Base-by-base conservation (phyloP, 2,329 filamentous ascomycete species). In the Ceratocystis cubensis region DNA sequence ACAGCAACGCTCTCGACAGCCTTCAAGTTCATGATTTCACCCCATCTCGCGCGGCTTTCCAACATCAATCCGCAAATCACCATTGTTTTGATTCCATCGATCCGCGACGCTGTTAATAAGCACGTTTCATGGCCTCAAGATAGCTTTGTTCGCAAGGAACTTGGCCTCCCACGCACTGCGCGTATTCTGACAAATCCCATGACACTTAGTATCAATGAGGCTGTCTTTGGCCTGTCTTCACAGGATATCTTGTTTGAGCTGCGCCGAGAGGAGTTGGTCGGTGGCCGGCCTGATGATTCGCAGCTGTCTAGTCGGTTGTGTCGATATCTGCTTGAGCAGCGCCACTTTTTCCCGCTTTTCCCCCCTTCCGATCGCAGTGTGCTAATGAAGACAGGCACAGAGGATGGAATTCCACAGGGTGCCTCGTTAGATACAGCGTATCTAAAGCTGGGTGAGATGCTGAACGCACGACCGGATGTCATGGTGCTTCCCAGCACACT, bases 311-410 rank as follows among this genome's bases (percentile, higher is more conserved):
- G 86, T 17, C 79, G 93, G n/a, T 76, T 92, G 61, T 84, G 88
- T 5, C 82, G 85, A 22, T 87, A 94, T 70, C 75, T 99, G 20
- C 84, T 99, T 67, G 88, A 96, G 75, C 94, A 97, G 76, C 81
- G 92, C 5, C 91, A 94, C 73, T 97, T 92, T 75, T 91, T 91
- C 72, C 94, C 94, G 0, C 77, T 97, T 0, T 96, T 92, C 73
- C 94, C 94, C 5, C 86, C 93, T 0, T 82, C 86, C 13, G 85
- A 88, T 63, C 81, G 91, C 62, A 80, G 84, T 67, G 84, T 78
- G 70, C 77, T 90, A 66, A 85, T 87, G 37, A 87, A 82, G 73
- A 84, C 84, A 0, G 85, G 85, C 0, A 83, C 82, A 1, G 79
- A 78, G 20, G 80, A 82, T 67, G 83, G 82, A 0, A 71, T 83